Base-by-base conservation (phyloP, 129 eudicot species). In the Flaveria linearis region DNA sequence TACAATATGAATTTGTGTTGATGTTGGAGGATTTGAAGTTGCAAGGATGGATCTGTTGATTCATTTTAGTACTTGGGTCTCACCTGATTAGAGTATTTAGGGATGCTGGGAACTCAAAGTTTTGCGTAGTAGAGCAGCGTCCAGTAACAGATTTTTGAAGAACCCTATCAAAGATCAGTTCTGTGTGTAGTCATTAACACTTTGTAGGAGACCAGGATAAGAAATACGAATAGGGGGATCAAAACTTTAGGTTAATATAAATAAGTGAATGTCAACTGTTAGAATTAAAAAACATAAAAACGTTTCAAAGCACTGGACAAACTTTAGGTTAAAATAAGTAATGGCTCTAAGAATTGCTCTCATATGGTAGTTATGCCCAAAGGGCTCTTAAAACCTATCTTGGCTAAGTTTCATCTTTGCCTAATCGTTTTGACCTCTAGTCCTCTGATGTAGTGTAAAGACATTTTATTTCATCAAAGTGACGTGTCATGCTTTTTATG, bases 41-140 rank as follows among this genome's bases (percentile, higher is more conserved):
- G 45, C 17, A 62, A 65, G 47, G 41, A 56, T 36, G 76, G 20
- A 72, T 72, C 39, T 72, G 10, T 17, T 72, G 51, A 53, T 39
- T 55, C 18, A 18, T 36, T n/a, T 36, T 17, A 17, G 20, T 39
- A 33, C 66, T 55, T 55, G 39, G 36, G 52, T 72, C 25, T 17
- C 16, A 72, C 58, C 50, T 72, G 65, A 39, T n/a, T 30, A 41
- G 15, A 60, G 28, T 43, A 60, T 9, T 6, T 60, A 25, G 2
- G 78, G 18, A 60, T 45, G 71, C 71, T 26, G 46, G 78, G 28
- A 75, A 60, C 18, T 17, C n/a, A n/a, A n/a, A n/a, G n/a, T n/a
- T n/a, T n/a, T 28, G 18, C n/a, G 26, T 45, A 45, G 49, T 45
- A 45, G 49, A 45, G 49, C 11, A 1, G 12, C 8, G 49, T 14